These are phyloP conservation scores for Argentina anserina DNA, from an alignment of 306 rosid genomes.

Conservation along the genomic window DNA sequence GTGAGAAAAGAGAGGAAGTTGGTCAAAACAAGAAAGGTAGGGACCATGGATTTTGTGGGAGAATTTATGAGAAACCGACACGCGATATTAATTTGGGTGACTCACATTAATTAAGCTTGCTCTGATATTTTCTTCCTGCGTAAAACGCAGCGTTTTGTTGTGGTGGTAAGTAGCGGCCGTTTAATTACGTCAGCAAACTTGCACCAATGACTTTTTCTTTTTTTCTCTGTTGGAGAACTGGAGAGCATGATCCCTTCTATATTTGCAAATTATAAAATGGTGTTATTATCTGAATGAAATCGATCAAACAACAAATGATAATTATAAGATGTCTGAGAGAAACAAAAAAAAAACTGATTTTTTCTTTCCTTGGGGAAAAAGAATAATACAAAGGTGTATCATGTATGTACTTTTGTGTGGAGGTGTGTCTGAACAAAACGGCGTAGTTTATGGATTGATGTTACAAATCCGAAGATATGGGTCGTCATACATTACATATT, in stretches of 20 bases:
- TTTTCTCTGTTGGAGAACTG: too few species aligned
- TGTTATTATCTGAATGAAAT: too few species aligned
- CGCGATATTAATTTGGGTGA: constrained; percentile 12
- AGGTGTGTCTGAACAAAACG: neutral
- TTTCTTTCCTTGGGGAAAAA: neutral
- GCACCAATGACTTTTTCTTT: too few species aligned
- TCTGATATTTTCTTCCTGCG: neutral
- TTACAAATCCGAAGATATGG: constrained; percentile 65
- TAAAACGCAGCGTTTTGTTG: neutral
- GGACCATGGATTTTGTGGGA: neutral
- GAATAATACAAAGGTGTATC: neutral
- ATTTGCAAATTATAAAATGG: too few species aligned
- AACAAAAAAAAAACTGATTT: neutral
- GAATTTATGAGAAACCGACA: constrained; percentile 27
- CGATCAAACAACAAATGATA: neutral
- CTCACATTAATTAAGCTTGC: neutral
- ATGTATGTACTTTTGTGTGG: neutral
- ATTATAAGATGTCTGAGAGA: neutral
- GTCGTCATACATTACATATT: constrained; percentile 70
- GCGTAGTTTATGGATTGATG: constrained; percentile 36
- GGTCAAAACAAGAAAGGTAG: neutral
- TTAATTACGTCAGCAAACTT: neutral
- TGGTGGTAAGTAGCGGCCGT: neutral
- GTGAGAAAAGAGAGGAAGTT: neutral
- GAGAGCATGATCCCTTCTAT: too few species aligned